A percentile compares a stretch with the other conserved stretches of the same genome.
phyloP scores from a whole-genome alignment of 2,329 filamentous ascomycete genomes.

The Calonectria multiphialidica region DNA sequence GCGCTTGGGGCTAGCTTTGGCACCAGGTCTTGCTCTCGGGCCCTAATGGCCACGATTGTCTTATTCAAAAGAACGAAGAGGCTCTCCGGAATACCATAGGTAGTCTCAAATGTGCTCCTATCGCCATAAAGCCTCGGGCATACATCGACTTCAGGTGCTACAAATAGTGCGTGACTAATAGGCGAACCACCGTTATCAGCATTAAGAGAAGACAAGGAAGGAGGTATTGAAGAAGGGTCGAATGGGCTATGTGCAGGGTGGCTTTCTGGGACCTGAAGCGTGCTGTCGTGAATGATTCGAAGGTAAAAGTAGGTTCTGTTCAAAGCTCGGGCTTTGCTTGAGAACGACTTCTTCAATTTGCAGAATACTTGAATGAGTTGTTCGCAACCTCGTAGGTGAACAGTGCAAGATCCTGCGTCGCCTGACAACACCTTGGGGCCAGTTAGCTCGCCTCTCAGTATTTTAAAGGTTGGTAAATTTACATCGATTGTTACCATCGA shows the following conservation, averaged over 20 bases:
- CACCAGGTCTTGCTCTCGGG: background rate
- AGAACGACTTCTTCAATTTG: conserved; percentile 29
- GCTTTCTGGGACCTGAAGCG: background rate
- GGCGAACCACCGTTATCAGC: no score
- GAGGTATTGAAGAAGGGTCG: background rate
- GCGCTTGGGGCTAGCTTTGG: background rate
- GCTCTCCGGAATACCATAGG: conserved; percentile 22
- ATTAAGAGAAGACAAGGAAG: background rate
- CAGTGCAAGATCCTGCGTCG: conserved; percentile 34
- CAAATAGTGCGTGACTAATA: background rate
- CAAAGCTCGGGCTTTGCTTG: conserved; percentile 30
- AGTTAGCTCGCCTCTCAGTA: background rate
- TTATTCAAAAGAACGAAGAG: conserved; percentile 15
- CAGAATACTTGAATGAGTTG: conserved; percentile 33
- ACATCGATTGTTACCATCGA: conserved; percentile 45
- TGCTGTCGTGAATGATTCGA: conserved; percentile 40
- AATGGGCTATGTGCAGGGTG: background rate
- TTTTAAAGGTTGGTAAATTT: background rate
- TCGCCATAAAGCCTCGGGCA: background rate
- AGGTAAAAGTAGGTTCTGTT: conserved; percentile 44
- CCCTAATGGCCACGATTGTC: conserved; percentile 8
- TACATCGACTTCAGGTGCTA: no score
- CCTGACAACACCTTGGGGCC: conserved; percentile 37
- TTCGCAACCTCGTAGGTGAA: conserved; percentile 35
- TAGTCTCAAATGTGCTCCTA: conserved; percentile 16